These are phyloP conservation scores for Tylopilus sp. DNA, from an alignment of 1,284 basidiomycete species.

Conservation along the genomic window DNA sequence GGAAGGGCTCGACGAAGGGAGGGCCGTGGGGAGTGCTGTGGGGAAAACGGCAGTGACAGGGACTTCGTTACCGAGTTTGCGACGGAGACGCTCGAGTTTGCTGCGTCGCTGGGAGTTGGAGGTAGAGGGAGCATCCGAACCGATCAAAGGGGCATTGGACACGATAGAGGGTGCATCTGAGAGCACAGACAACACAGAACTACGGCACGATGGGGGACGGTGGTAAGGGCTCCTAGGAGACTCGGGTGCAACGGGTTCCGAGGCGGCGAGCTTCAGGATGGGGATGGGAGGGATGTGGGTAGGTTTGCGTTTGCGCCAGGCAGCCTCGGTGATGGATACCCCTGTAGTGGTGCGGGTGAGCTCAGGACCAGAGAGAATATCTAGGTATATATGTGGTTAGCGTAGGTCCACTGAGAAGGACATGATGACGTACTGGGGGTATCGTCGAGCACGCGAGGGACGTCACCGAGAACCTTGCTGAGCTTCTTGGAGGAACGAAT, in stretches of 20 bases:
- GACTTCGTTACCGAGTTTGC: slow-evolving; percentile 68
- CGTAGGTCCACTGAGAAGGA: background rate
- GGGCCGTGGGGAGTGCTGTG: slow-evolving; percentile 20
- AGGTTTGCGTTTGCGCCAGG: slow-evolving; percentile 42
- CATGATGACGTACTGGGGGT: slow-evolving; percentile 10
- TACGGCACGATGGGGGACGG: slow-evolving; percentile 8
- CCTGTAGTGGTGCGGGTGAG: slow-evolving; percentile 6
- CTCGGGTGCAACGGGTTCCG: slow-evolving; percentile 5
- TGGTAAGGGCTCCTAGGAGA: slow-evolving; percentile 12
- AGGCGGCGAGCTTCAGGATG: slow-evolving; percentile 23
- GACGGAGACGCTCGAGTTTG: slow-evolving; percentile 70
- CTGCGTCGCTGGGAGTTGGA: slow-evolving; percentile 52
- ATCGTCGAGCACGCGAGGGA: slow-evolving; percentile 67
- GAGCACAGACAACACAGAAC: slow-evolving; percentile 32
- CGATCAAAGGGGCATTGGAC: slow-evolving; percentile 35
- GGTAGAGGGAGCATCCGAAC: slow-evolving; percentile 21
- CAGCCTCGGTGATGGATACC: slow-evolving; percentile 17
- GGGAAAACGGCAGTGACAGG: slow-evolving; percentile 70
- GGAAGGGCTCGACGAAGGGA: slow-evolving; percentile 7
- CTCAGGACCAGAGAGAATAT: slow-evolving; percentile 7
- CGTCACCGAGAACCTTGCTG: slow-evolving; percentile 66
- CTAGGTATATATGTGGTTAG: background rate
- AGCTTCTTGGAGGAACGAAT: slow-evolving; percentile 71
- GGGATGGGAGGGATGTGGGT: slow-evolving; percentile 37
- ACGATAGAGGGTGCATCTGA: slow-evolving; percentile 33